Evolutionary conservation across 164 flowering plant genomes (phyloP).

Genomic region (Kalanchoe fedtschenkoi): DNA sequence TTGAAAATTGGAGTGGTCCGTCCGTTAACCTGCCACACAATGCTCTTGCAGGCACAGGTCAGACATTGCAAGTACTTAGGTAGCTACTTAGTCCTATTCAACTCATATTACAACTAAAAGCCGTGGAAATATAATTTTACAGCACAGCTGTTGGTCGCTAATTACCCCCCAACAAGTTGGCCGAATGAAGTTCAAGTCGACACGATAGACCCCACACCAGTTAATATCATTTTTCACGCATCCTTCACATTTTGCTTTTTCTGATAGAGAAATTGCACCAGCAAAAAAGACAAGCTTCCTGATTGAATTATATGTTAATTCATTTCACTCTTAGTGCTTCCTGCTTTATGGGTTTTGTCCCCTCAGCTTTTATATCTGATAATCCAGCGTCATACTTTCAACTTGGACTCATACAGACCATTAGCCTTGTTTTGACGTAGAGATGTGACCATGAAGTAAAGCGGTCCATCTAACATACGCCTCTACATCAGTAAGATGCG

Average conservation of each 20-base stretch:
- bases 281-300: not conserved
- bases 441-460: not conserved
- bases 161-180: not conserved
- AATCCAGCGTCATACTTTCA: not conserved
- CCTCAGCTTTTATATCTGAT: not conserved
- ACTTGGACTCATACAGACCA: not conserved
- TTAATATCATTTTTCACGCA: not conserved
- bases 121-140: too few relatives aligned
- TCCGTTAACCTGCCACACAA: too few relatives aligned
- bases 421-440: not conserved
- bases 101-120: too few relatives aligned
- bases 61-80: too few relatives aligned
- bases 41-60: too few relatives aligned
- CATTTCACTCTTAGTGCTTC: not conserved
- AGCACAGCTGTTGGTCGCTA: too few relatives aligned
- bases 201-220: not conserved
- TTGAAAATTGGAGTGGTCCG: not conserved
- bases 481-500: conserved; percentile 1
- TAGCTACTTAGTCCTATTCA: too few relatives aligned
- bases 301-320: not conserved
- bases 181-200: not conserved
- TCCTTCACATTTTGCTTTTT: not conserved
- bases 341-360: not conserved
- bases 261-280: not conserved
- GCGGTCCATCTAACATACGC: not conserved